Evolutionary conservation across 169 alveolate species (phyloP).

Genomic region (Plasmodium vinckei): DNA sequence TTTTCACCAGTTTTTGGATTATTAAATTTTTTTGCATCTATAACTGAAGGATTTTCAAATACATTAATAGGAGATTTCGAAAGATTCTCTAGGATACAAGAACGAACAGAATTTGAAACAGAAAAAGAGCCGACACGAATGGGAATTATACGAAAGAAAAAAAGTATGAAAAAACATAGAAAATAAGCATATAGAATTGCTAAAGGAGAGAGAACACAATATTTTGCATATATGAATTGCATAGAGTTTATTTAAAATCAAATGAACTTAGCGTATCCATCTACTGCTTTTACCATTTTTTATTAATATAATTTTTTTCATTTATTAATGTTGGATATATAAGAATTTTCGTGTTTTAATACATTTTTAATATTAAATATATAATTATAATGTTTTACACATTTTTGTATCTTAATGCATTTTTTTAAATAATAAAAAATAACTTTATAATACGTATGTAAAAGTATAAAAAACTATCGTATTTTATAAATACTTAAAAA

Average conservation of each 20-base stretch:
- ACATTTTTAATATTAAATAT: too few species aligned
- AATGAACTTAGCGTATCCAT: too few species aligned
- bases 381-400: too few species aligned
- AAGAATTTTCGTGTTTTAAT: too few species aligned
- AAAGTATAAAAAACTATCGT: too few species aligned
- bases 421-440: too few species aligned
- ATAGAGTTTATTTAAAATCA: neutral
- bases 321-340: too few species aligned
- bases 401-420: too few species aligned
- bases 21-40: conserved; percentile 88
- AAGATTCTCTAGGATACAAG: conserved; percentile 89
- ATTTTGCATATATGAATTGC: neutral
- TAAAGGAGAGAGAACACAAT: neutral
- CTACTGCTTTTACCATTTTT: too few species aligned
- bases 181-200: neutral
- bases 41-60: conserved; percentile 92
- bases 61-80: conserved; percentile 93
- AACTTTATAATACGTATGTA: too few species aligned
- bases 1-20: conserved; percentile 90
- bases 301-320: too few species aligned
- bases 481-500: too few species aligned
- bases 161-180: neutral
- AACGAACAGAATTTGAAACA: conserved; percentile 82
- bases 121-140: conserved; percentile 77
- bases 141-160: conserved; percentile 23